These are phyloP conservation scores for Saccharomycodes ludwigii DNA, from an alignment of 805 yeast species.

Conservation along the genomic window DNA sequence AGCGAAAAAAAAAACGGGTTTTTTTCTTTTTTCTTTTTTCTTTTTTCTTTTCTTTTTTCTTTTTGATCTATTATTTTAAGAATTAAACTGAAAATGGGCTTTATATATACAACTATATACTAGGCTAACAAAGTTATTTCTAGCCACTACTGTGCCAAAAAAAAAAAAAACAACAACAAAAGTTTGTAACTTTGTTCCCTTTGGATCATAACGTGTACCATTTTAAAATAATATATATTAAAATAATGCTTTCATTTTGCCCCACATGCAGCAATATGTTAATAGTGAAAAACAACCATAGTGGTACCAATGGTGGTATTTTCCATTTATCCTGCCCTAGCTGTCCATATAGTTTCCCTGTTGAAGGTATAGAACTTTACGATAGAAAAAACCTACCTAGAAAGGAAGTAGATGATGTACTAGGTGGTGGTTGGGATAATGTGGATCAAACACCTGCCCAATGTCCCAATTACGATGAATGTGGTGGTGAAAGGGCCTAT, in stretches of 20 bases:
- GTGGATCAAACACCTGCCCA: slow-evolving; percentile 92
- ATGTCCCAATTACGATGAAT: slow-evolving; percentile 69
- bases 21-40: too few relatives aligned
- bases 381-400: slow-evolving; percentile 75
- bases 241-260: slow-evolving; percentile 80
- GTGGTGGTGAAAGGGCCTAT: slow-evolving; percentile 87
- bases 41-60: too few relatives aligned
- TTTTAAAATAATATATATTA: not conserved
- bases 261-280: slow-evolving; percentile 92
- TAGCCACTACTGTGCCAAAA: too few relatives aligned
- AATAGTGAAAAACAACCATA: slow-evolving; percentile 34
- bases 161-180: too few relatives aligned
- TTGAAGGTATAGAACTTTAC: slow-evolving; percentile 68
- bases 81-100: too few relatives aligned
- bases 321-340: slow-evolving; percentile 80
- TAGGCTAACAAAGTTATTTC: too few relatives aligned
- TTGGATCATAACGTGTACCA: not conserved
- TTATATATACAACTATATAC: too few relatives aligned
- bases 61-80: too few relatives aligned
- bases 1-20: too few relatives aligned
- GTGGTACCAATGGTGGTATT: slow-evolving; percentile 44
- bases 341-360: slow-evolving; percentile 91
- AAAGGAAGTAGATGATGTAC: slow-evolving; percentile 89
- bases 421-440: slow-evolving; percentile 98
- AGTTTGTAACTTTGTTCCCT: not conserved